Base-by-base conservation (phyloP, 179 eudicot genomes). In the Amaranthus tricolor region DNA sequence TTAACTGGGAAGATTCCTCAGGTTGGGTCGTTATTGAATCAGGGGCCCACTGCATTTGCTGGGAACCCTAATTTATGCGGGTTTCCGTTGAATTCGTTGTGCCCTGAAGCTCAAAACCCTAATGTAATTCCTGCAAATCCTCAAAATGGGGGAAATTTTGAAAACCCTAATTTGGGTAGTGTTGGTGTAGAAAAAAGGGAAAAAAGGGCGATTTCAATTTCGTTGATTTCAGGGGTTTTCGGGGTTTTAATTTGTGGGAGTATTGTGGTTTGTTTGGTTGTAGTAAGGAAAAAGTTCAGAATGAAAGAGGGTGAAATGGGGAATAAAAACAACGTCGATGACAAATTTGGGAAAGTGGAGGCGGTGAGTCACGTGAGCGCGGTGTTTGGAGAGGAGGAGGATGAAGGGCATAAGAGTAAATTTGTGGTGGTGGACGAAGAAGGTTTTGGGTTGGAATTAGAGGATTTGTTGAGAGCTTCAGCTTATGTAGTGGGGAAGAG, bases 401-500 rank as follows among this genome's bases (percentile, higher is more conserved):
- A 85, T 49, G 93, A 86, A 79, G 93, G 96, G 79, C 88, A 88
- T 68, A 85, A 86, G 71, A 93, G 98, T 76, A 90, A 89, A 84
- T 92, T 89, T 40, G 90, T 92, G 6, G 87, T 85, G 62, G 54
- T 94, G 52, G 96, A 88, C 60, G 86, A 90, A 50, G 95, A 81
- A 45, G 84, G 90, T 68, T 85, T 94, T 57, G 89, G 88, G 62
- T 75, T 94, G 89, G 98, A 92, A 53, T 80, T 94, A 24, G 98
- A 94, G 81, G 98, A 94, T 88, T 82, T 94, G 86, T 77, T 94
- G 89, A 89, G 96, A 86, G 98, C 98, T 40, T 92, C 96, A 8
- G 98, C 98, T 7, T 89, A 89, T 73, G 98, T 94, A 64, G 91
- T 94, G 69, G 97, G 98, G 69, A 94, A 94, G 75, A 92, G 98